Base-by-base conservation (phyloP, 768 basidiomycete genomes). In the Psilocybe tampanensis region DNA sequence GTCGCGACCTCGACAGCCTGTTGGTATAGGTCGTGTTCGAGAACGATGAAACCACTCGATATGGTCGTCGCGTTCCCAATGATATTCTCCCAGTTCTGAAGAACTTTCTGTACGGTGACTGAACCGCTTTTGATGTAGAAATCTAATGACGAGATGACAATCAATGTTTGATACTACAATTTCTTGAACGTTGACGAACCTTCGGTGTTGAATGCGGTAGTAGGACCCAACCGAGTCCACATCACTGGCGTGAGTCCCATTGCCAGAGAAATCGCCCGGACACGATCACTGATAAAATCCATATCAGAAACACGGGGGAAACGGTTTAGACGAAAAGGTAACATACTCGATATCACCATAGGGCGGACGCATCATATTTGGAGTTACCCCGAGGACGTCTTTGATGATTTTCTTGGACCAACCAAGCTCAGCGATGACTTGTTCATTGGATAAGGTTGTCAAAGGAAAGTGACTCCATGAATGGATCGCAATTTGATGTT, bases 331-430 rank as follows among this genome's bases (percentile, higher is more conserved):
- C n/a, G 15, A 41, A 39, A 13, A 39, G 9, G 26, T 8, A 41
- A 74, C 82, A 17, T 61, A 85, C 86, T 89, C 89, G 52, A 90
- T 87, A 66, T 90, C 90, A 59, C 89, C 89, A 64, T 78, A 95
- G 39, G 92, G 92, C 32, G 92, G 91, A 26, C 92, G 79, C 86
- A 90, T 90, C 72, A 80, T 85, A 62, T 84, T 85, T 21, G 92
- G 92, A 0, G 89, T 88, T 12, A 90, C 86, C 47, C 88, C 94
- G 32, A 87, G 75, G 43, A 90, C 82, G 66, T 95, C 91, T 68
- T 86, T 86, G 72, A 96, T 94, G 56, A 88, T 78, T 73, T 95
- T 88, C 72, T 82, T 89, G 5, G 88, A 81, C 92, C 92, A 96
- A 3, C 90, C 92, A 33, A 96, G 76, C 70, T 95, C 93, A 39